These are phyloP conservation scores for Calophaca sinica DNA, from an alignment of 306 rosid genomes.

Conservation along the genomic window DNA sequence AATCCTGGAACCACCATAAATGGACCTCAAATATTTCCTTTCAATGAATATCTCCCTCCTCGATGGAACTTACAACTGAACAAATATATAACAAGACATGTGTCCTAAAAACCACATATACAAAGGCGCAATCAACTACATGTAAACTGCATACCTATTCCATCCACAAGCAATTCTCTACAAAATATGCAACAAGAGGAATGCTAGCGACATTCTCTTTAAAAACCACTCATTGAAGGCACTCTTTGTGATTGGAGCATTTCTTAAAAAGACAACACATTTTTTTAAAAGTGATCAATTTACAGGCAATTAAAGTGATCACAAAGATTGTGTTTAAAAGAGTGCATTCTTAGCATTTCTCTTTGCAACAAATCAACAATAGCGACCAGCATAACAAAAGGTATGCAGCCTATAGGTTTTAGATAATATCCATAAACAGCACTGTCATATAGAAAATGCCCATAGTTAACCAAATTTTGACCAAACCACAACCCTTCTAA, in stretches of 20 bases:
- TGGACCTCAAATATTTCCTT: background rate
- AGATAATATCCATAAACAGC: background rate
- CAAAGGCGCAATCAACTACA: background rate
- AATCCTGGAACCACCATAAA: background rate
- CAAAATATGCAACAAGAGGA: background rate
- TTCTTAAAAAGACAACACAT: background rate
- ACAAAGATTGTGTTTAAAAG: background rate
- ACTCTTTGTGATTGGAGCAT: background rate
- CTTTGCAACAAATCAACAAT: background rate
- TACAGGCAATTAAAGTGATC: background rate
- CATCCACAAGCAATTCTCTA: background rate
- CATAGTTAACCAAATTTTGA: background rate
- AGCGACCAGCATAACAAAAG: conserved; percentile 13
- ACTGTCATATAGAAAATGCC: background rate
- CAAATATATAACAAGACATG: conserved; percentile 10
- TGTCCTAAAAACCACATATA: background rate
- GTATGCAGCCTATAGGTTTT: background rate
- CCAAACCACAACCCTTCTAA: conserved; percentile 25
- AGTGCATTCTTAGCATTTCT: background rate
- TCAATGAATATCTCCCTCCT: conserved; percentile 6
- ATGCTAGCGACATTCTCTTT: no score
- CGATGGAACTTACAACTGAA: conserved; percentile 4
- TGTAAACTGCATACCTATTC: background rate
- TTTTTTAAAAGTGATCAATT: no score
- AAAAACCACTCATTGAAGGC: no score